Base-by-base conservation (phyloP, 495 filamentous ascomycete species). In the Podospora anserina region DNA sequence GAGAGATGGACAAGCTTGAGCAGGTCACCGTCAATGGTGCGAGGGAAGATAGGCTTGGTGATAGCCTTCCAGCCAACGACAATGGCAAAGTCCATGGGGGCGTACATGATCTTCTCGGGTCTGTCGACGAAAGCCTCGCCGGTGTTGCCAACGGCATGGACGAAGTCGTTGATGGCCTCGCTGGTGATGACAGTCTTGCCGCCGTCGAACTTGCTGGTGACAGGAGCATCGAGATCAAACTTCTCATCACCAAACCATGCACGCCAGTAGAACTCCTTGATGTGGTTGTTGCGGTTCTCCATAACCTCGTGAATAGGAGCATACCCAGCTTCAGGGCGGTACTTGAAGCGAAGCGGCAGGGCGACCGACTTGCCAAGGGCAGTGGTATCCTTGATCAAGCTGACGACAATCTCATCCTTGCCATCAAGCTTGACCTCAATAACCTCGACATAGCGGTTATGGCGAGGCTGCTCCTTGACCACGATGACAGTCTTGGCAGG, bases 1-100 rank as follows among this genome's bases (percentile, higher is more conserved):
- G 94, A 97, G 56, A 99, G 80, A 82, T 99, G 95, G 18, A 99
- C 93, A 57, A 99, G 88, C 80, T 92, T 95, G 58, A 99, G 85
- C 54, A 99, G 84, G 77, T 99, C 95, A 57, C 95, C 95, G 71
- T 99, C 94, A 69, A 98, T 96, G 68, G 87, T 90, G 66, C 91
- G 88, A 69, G 95, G 95, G 85, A 99, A 98, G 77, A 98, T 97
- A 0, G 95, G 94, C 83, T 97, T 97, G 26, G 91, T 97, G 78
- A 99, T 97, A 55, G 95, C 95, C 79, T 99, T 97, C 95, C 95
- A 99, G 69, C 95, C 95, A 19, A 96, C 92, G 28, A 99, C 95
- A 69, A 99, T 98, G 66, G 95, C 95, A 71, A 97, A 99, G 78
- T 99, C 95, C 95, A 99, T 99, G 55, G 96, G 95, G 23, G 95